Base-by-base conservation (phyloP, 2,329 filamentous ascomycete species). In the Diplodia seriata region DNA sequence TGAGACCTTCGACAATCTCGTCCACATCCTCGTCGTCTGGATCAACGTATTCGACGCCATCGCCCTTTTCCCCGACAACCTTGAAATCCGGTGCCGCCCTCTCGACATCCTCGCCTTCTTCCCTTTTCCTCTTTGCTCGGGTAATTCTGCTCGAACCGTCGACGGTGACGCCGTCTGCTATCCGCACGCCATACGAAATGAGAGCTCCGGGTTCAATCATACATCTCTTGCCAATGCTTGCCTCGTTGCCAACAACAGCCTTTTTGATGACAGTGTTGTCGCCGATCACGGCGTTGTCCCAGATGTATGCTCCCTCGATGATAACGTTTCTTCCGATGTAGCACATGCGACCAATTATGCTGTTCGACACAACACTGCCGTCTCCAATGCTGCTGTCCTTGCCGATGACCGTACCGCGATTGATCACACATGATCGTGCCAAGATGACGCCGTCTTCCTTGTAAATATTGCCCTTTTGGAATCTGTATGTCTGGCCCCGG, bases 251-350 rank as follows among this genome's bases (percentile, higher is more conserved):
- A 66, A 99, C 82, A 51, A 99, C 88, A 1, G 93, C 90, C 71
- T 88, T 86, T 9, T 86, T 84, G 57, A 99, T 82, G 29, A 85
- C 85, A 18, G 90, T 85, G 23, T 89, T 89, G 74, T 97, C 92
- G 1, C 89, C 91, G 72, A 99, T 87, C 5, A 86, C 86, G 0
- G 88, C 89, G 73, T 93, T 87, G 73, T 97, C 92, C 94, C 94
- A 98, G 70, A 99, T 87, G 73, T 93, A 94, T 26, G 92, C 90
- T 72, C 92, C 86, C 57, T 91, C 86, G 69, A 99, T 88, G 47
- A 84, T 86, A 33, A 95, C 94, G 71, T 95, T 92, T 72, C 87
- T 90, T 7, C 95, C 95, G 72, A 99, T 95, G 71, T 88, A 89
- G 80, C 94, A 98, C 71, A 91, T 86, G 70, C 91, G 87, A 38